phyloP scores from a whole-genome alignment of 192 early-diverging fungal genomes.

The Chytriomyces confervae region DNA sequence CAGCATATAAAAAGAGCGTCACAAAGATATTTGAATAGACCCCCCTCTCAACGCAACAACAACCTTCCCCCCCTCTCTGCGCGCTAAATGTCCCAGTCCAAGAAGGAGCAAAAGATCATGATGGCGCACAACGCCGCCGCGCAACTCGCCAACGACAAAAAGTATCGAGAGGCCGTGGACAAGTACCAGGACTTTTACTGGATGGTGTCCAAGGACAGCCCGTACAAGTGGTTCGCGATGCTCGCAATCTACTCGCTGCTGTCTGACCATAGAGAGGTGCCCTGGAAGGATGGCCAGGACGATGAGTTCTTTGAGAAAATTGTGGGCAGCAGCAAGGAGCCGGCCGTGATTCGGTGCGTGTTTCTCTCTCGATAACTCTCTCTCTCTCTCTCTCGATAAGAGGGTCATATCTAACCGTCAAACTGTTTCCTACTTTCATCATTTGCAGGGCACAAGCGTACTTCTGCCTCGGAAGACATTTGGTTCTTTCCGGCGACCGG shows the following conservation, averaged over 20 bases:
- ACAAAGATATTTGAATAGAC: too few species aligned
- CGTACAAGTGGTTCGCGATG: background rate
- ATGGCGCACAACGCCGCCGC: background rate
- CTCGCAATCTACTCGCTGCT: constrained; percentile 4
- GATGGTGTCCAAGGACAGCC: background rate
- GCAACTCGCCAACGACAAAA: background rate
- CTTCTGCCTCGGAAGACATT: background rate
- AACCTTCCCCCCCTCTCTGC: too few species aligned
- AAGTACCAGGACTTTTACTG: background rate
- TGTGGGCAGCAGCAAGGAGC: background rate
- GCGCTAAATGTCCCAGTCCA: background rate
- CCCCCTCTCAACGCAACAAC: too few species aligned
- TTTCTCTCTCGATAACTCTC: too few species aligned
- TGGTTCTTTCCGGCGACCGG: background rate
- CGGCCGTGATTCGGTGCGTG: background rate
- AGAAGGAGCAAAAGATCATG: constrained; percentile 2
- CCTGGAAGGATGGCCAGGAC: background rate
- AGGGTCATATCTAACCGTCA: too few species aligned
- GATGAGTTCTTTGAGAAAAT: background rate
- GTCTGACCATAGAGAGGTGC: background rate
- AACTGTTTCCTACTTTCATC: too few species aligned
- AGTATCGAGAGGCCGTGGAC: background rate
- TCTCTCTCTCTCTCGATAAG: too few species aligned
- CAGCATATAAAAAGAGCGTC: too few species aligned
- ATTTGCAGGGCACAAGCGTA: background rate